Percentiles rank a stretch among this genome's conserved stretches.
Conservation (phyloP, 805 yeast genomes). For the Schizosaccharomyces pombe region DNA sequence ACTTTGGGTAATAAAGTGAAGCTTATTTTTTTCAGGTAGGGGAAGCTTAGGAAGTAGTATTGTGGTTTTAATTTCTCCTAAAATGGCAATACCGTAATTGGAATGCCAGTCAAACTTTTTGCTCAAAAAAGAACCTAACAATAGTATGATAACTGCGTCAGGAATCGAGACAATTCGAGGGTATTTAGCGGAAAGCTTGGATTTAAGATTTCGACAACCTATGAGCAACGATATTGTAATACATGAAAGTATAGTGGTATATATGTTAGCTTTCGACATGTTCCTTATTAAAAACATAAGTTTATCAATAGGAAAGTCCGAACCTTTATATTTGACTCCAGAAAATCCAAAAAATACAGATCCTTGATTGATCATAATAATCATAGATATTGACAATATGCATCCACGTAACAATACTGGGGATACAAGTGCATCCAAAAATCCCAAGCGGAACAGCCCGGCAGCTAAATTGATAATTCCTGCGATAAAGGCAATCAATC, state of each 20-base stretch:
- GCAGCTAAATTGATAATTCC: conserved; percentile 50
- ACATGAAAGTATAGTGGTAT: conserved; percentile 41
- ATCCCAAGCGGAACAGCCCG: conserved; percentile 70
- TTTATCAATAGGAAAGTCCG: conserved; percentile 53
- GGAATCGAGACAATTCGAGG: conserved; percentile 45
- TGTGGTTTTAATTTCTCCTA: conserved; percentile 41
- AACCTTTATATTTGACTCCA: conserved; percentile 24
- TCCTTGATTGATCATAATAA: conserved; percentile 56
- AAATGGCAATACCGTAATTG: conserved; percentile 32
- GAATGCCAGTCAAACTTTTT: conserved; percentile 16
- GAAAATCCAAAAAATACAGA: conserved; percentile 51
- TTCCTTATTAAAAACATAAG: conserved; percentile 31
- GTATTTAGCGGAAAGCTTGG: conserved; percentile 15
- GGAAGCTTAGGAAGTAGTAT: conserved; percentile 15
- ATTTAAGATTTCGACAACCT: conserved; percentile 19
- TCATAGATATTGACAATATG: conserved; percentile 61
- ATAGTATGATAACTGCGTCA: conserved; percentile 60
- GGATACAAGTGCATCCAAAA: conserved; percentile 55
- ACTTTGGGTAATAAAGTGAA: conserved; percentile 17
- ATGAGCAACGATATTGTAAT: conserved; percentile 26
- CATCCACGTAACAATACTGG: conserved; percentile 61
- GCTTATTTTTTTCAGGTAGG: not conserved
- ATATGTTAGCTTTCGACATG: conserved; percentile 24
- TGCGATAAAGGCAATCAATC: conserved; percentile 46
- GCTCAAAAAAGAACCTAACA: conserved; percentile 33